A percentile compares a stretch with the other conserved stretches of the same genome.
Evolutionary conservation across 164 flowering plant species (phyloP).

Genomic region (Pachysandra terminalis): DNA sequence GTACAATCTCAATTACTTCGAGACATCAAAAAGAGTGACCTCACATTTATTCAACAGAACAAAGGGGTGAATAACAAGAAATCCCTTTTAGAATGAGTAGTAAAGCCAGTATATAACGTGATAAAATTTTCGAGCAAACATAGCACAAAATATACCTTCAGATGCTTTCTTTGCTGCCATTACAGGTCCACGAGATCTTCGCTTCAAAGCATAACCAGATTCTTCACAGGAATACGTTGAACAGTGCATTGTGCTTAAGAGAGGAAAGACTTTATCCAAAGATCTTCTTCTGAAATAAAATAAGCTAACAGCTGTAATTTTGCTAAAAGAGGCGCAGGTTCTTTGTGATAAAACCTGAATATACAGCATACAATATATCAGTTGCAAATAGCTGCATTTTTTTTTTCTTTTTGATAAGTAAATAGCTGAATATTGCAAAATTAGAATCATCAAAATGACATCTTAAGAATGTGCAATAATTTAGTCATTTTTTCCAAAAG

Average conservation of each 20-base stretch:
- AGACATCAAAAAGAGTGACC: conserved; percentile 1
- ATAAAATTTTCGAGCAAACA: not conserved
- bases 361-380: conserved; percentile 9
- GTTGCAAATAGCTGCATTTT: not conserved
- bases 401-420: not conserved
- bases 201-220: conserved; percentile 38
- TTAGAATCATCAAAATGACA: too few species aligned
- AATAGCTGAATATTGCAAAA: not conserved
- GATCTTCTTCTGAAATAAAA: conserved; percentile 36
- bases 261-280: conserved; percentile 22
- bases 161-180: conserved; percentile 83
- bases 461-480: too few species aligned
- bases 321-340: conserved; percentile 45
- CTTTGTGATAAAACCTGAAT: conserved; percentile 58
- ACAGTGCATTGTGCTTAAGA: conserved; percentile 26
- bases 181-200: conserved; percentile 79
- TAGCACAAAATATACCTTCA: conserved; percentile 40
- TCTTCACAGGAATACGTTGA: conserved; percentile 36
- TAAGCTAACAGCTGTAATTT: conserved; percentile 28
- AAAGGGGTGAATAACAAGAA: not conserved
- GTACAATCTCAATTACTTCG: conserved; percentile 22
- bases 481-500: too few species aligned
- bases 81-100: not conserved
- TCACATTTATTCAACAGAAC: not conserved
- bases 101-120: not conserved